Conservation (phyloP, 345 rosid genomes). For the Aegle marmelos region DNA sequence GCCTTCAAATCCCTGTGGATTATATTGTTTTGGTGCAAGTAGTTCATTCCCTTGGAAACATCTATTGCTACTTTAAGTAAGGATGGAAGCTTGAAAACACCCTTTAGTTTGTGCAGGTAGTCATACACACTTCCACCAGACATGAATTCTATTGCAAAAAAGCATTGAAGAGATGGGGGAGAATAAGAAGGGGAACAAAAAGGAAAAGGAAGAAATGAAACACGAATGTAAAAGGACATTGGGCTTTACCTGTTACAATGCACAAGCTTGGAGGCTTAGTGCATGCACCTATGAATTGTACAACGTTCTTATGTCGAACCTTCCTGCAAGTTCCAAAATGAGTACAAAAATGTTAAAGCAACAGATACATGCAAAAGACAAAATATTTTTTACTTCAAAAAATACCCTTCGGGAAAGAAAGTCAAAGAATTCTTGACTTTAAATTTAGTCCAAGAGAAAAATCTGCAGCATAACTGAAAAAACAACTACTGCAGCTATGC, state of each 20-base stretch:
- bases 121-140: constrained; percentile 98
- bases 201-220: background rate
- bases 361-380: background rate
- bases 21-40: constrained; percentile 91
- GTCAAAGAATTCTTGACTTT: background rate
- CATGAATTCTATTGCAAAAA: constrained; percentile 64
- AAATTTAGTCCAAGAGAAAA: background rate
- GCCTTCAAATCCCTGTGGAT: constrained; percentile 97
- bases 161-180: constrained; percentile 1
- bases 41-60: constrained; percentile 96
- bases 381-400: background rate
- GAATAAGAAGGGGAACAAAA: background rate
- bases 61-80: constrained; percentile 87
- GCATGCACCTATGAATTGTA: constrained; percentile 97
- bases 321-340: constrained; percentile 54
- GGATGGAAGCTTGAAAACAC: constrained; percentile 87
- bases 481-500: background rate
- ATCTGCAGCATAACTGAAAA: constrained; percentile 3
- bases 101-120: constrained; percentile 90
- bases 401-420: background rate
- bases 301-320: constrained; percentile 94
- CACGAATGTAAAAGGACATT: background rate
- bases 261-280: constrained; percentile 90
- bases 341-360: background rate
- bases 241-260: constrained; percentile 76